Evolutionary conservation across 2,329 filamentous ascomycete genomes (phyloP), one percentile per base, ranked within the genome.

Genomic region (Nemania sp.): DNA sequence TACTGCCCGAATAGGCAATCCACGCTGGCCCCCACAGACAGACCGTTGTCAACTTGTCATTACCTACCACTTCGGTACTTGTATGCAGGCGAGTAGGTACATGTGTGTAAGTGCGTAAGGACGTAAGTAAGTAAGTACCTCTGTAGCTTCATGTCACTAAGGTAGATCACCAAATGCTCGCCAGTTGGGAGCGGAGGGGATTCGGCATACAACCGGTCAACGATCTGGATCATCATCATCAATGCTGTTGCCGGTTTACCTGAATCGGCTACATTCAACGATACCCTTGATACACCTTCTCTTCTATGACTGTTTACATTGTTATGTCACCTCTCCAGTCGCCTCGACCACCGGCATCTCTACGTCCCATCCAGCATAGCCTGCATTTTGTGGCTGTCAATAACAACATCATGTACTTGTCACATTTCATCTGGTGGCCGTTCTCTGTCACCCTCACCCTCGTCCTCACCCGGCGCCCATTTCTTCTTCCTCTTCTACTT

Each of bases 1-100:
- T 43, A 20, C 17, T 62, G 50, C 59, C 55, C 20, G 35, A 54
- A 54, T 51, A 51, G 50, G 50, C 55, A 59, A 51, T 29, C 25
- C 7, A 29, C 25, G 25, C 25, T 29, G 25, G 4, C 25, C 25
- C 25, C n/a, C n/a, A n/a, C n/a, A n/a, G n/a, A 29, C 7, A 7
- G 10, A 25, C 42, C 11, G 42, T 25, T 20, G 20, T 29, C 25
- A 29, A n/a, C n/a, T n/a, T n/a, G n/a, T n/a, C n/a, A n/a, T n/a
- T n/a, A n/a, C n/a, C n/a, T n/a, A n/a, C n/a, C n/a, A n/a, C n/a
- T n/a, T n/a, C n/a, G n/a, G n/a, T n/a, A n/a, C n/a, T n/a, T n/a
- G n/a, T n/a, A n/a, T n/a, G n/a, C n/a, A n/a, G n/a, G n/a, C n/a
- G n/a, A n/a, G n/a, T n/a, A n/a, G n/a, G n/a, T n/a, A n/a, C n/a